Evolutionary conservation across 441 rosid genomes (phyloP), one percentile per base, ranked within the genome.

Genomic region (Raphanus hybrid): DNA sequence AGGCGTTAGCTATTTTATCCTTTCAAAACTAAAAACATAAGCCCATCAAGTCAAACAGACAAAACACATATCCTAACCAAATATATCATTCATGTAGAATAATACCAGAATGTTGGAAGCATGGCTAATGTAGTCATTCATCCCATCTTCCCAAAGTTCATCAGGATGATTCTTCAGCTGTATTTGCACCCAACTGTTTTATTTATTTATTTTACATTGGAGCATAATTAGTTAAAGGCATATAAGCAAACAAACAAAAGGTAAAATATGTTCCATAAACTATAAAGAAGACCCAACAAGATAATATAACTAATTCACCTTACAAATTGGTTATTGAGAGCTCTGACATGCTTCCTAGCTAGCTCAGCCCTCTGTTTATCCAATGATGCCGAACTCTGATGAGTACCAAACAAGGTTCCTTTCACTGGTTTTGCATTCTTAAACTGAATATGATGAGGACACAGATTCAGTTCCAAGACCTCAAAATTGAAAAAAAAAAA

Each of bases 141-240:
- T 81, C 39, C 97, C 99, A 86, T 92, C 97, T 81, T 93, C 95
- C 98, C 99, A 93, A 71, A 95, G 95, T 87, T 93, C 99, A 85
- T 95, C 94, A 43, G 98, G 97, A 69, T 92, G 97, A 80, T 91
- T 86, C 89, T 89, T 95, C 71, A 95, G 82, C 84, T 95, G 97
- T 54, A 81, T 71, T 82, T 95, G 98, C 84, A 93, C 96, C 97
- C 98, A 95, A 77, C 99, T 95, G 85, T 80, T 76, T 78, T 29
- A 0, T 91, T 83, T 81, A 75, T 69, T 59, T 23, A 23, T 23
- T 23, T 23, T 12, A 80, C 63, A 57, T 34, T 63, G 48, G 48
- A 73, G 4, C 55, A 68, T 69, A 77, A 60, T 5, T 2, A 67
- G 9, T 18, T 3, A 10, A 50, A 66, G 9, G 27, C 12, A 45